Conservation (phyloP, 75 land plant species). For the Cryptomeria japonica region DNA sequence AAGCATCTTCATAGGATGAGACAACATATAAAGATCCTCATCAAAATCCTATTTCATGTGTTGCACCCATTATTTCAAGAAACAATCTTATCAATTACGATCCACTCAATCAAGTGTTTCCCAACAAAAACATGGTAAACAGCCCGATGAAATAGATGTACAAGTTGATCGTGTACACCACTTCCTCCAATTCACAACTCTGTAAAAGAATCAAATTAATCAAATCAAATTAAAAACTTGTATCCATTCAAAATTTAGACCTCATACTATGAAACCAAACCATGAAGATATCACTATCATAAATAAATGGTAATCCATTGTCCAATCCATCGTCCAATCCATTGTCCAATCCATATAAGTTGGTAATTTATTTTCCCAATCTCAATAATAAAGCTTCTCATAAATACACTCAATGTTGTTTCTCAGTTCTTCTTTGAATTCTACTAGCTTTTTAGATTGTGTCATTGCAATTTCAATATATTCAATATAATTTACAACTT, state of each 20-base stretch:
- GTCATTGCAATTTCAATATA: not conserved
- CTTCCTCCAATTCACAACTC: constrained; percentile 64
- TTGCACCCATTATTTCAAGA: too few relatives aligned
- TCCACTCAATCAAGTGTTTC: too few relatives aligned
- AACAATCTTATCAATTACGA: too few relatives aligned
- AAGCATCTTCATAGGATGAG: too few relatives aligned
- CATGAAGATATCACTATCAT: not conserved
- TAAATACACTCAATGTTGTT: not conserved
- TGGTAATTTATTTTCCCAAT: not conserved
- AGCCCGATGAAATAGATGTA: too few relatives aligned
- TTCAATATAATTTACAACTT: not conserved
- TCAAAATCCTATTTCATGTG: too few relatives aligned
- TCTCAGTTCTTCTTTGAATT: too few relatives aligned
- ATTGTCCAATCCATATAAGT: not conserved
- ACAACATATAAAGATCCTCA: too few relatives aligned
- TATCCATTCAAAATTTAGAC: not conserved
- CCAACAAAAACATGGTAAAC: too few relatives aligned
- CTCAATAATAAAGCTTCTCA: not conserved
- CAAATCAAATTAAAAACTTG: not conserved
- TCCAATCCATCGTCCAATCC: too few relatives aligned
- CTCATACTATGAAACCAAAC: not conserved
- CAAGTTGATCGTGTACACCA: too few relatives aligned
- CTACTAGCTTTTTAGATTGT: not conserved
- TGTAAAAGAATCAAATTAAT: constrained; percentile 18
- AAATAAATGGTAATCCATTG: not conserved